phyloP scores from a whole-genome alignment of 352 stramenopile species.

The Phytopythium sindhum region DNA sequence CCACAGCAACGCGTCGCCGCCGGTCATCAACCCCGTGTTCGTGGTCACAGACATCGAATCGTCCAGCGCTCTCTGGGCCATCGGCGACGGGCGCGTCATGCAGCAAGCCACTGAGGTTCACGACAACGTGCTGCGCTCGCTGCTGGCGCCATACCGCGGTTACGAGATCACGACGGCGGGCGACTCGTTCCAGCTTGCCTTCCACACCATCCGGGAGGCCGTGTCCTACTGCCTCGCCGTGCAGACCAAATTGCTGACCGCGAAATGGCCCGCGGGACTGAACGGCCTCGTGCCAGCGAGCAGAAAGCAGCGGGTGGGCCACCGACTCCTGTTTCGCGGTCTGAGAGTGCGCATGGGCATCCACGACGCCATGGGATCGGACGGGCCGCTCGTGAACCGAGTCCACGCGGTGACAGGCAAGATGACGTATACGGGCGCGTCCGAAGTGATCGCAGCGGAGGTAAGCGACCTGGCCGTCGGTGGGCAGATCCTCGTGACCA shows the following conservation, averaged over 20 bases:
- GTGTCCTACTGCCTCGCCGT: conserved; percentile 54
- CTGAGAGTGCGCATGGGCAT: conserved; percentile 51
- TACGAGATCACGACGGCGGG: conserved; percentile 76
- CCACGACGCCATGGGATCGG: conserved; percentile 36
- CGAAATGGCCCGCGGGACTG: conserved; percentile 57
- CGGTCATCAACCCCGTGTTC: conserved; percentile 23
- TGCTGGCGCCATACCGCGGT: conserved; percentile 39
- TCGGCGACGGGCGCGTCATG: conserved; percentile 40
- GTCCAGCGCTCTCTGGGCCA: conserved; percentile 28
- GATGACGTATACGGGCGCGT: conserved; percentile 42
- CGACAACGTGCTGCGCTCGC: conserved; percentile 33
- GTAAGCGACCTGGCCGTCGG: conserved; percentile 43
- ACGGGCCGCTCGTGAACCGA: conserved; percentile 31
- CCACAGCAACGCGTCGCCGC: conserved; percentile 7
- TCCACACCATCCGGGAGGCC: conserved; percentile 60
- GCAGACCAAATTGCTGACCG: conserved; percentile 44
- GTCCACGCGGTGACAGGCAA: conserved; percentile 46
- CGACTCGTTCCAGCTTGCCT: conserved; percentile 69
- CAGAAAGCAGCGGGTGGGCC: conserved; percentile 23
- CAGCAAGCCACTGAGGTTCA: conserved; percentile 38
- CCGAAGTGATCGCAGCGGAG: conserved; percentile 44
- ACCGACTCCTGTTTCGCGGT: conserved; percentile 38
- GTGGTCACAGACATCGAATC: conserved; percentile 39
- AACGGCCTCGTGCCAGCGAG: conserved; percentile 42
- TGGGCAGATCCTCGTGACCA: conserved; percentile 49